Conservation (phyloP, 2,329 filamentous ascomycete species). For the Beauveria rudraprayagi region DNA sequence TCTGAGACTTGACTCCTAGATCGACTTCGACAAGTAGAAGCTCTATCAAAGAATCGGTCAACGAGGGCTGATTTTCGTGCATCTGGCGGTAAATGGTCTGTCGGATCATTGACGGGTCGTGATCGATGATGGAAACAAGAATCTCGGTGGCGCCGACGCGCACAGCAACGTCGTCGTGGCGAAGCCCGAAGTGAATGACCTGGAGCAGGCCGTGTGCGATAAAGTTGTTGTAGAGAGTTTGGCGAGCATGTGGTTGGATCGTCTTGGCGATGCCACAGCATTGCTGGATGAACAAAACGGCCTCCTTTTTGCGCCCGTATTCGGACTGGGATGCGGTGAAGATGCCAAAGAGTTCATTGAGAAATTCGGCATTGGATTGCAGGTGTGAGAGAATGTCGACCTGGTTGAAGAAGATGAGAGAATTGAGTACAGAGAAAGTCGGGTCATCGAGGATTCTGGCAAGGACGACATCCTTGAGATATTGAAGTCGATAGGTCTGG, state of each 20-base stretch:
- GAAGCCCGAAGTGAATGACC: slow-evolving; percentile 86
- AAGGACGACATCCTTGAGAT: slow-evolving; percentile 96
- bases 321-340: slow-evolving; percentile 61
- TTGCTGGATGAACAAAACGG: slow-evolving; percentile 92
- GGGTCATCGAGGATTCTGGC: slow-evolving; percentile 94
- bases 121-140: slow-evolving; percentile 86
- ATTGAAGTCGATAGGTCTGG: slow-evolving; percentile 90
- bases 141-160: slow-evolving; percentile 92
- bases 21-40: slow-evolving; percentile 86
- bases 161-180: slow-evolving; percentile 74
- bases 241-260: slow-evolving; percentile 73
- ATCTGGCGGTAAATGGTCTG: slow-evolving; percentile 89
- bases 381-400: slow-evolving; percentile 95
- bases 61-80: slow-evolving; percentile 71
- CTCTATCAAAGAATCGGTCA: slow-evolving; percentile 90
- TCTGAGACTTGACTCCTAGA: slow-evolving; percentile 87
- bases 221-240: slow-evolving; percentile 82
- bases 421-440: slow-evolving; percentile 95
- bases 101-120: slow-evolving; percentile 90
- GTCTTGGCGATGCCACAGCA: slow-evolving; percentile 93
- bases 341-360: slow-evolving; percentile 80
- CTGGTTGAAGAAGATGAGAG: slow-evolving; percentile 97
- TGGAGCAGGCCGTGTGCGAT: slow-evolving; percentile 77
- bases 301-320: slow-evolving; percentile 76
- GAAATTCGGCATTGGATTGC: slow-evolving; percentile 69